Evolutionary conservation across 108 stramenopile species (phyloP).

Genomic region (Cafeteria roenbergensis): DNA sequence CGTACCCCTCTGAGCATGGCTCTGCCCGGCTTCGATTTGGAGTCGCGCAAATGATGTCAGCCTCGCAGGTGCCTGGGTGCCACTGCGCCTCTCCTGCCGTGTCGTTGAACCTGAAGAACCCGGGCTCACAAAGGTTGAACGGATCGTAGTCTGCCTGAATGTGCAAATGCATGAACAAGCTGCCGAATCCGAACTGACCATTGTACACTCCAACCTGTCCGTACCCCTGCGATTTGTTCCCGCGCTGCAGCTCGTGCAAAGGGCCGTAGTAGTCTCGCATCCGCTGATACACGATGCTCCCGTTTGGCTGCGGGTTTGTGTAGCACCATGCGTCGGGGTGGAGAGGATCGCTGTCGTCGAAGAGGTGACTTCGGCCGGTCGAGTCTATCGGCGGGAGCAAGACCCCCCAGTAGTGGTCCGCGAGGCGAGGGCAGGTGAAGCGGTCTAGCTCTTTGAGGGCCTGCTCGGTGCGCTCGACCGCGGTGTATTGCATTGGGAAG

Average conservation of each 20-base stretch:
- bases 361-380: constrained; percentile 53
- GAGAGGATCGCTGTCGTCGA: constrained; percentile 45
- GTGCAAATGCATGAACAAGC: constrained; percentile 48
- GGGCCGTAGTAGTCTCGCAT: constrained; percentile 65
- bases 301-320: constrained; percentile 49
- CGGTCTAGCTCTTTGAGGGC: too few relatives aligned
- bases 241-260: constrained; percentile 60
- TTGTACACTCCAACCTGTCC: constrained; percentile 31
- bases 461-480: constrained; percentile 31
- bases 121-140: constrained; percentile 60
- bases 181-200: constrained; percentile 39
- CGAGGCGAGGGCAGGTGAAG: constrained; percentile 14
- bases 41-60: constrained; percentile 59
- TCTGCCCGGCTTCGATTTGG: constrained; percentile 37
- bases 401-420: constrained; percentile 55
- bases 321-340: constrained; percentile 51
- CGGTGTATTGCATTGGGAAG: constrained; percentile 54
- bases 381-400: constrained; percentile 62
- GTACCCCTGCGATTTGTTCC: constrained; percentile 55
- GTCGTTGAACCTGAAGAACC: constrained; percentile 54
- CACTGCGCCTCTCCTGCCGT: constrained; percentile 50
- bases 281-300: constrained; percentile 56
- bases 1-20: constrained; percentile 58
- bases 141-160: constrained; percentile 47
- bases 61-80: constrained; percentile 70